Evolutionary conservation across 2,329 filamentous ascomycete genomes (phyloP).

Genomic region (Hypoxylon sp.): DNA sequence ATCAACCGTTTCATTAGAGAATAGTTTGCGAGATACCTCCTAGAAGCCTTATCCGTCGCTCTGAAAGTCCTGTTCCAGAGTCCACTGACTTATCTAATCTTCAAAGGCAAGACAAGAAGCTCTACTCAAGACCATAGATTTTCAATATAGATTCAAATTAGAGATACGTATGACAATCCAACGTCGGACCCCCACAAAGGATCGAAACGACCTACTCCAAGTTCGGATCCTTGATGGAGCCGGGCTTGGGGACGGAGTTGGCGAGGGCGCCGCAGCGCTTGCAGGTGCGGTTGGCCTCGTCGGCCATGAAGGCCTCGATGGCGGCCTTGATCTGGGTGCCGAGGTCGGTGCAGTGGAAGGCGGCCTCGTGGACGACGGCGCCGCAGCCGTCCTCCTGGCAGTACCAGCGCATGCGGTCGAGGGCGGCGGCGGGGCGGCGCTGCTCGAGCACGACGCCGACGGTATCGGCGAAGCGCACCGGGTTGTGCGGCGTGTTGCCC

Average conservation of each 20-base stretch:
- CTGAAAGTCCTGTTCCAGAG: no score
- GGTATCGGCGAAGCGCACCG: constrained; percentile 89
- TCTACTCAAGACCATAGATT: no score
- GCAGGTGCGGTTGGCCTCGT: constrained; percentile 74
- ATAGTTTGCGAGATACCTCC: no score
- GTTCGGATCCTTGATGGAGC: constrained; percentile 68
- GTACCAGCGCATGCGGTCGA: constrained; percentile 92
- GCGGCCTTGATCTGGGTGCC: constrained; percentile 94
- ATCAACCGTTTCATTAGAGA: no score
- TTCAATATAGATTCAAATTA: not conserved
- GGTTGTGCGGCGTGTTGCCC: constrained; percentile 95
- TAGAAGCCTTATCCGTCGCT: no score
- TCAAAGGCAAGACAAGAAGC: no score
- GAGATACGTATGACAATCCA: no score
- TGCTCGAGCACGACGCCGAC: constrained; percentile 96
- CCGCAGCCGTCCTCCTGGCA: constrained; percentile 76
- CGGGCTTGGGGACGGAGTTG: constrained; percentile 70
- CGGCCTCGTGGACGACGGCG: constrained; percentile 81
- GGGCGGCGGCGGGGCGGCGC: constrained; percentile 70
- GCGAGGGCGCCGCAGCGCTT: constrained; percentile 78
- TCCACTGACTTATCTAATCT: no score
- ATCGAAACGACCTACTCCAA: constrained; percentile 46
- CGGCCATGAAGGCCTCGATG: constrained; percentile 78
- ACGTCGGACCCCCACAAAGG: not conserved
- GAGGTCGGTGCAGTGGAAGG: constrained; percentile 88